phyloP scores from a whole-genome alignment of 345 rosid genomes.

The Acer yangbiense region DNA sequence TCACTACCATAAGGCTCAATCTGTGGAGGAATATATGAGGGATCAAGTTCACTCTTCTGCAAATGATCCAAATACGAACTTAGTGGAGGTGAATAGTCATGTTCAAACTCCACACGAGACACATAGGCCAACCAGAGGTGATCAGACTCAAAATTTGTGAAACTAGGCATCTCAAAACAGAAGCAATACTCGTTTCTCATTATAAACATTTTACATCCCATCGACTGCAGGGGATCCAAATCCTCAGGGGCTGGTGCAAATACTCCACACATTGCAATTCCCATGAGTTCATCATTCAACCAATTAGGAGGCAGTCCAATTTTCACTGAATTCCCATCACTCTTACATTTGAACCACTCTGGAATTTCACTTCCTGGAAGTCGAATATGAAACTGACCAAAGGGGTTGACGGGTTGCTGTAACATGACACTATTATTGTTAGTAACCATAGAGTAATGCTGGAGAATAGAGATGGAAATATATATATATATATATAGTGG shows the following conservation, averaged over 20 bases:
- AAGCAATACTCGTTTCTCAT: background rate
- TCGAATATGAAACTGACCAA: background rate
- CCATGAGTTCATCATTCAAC: too few species aligned
- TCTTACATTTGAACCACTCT: conserved; percentile 17
- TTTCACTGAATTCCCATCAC: background rate
- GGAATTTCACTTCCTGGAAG: conserved; percentile 19
- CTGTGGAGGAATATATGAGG: too few species aligned
- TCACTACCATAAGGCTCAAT: too few species aligned
- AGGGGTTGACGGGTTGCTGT: background rate
- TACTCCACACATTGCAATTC: too few species aligned
- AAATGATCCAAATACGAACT: too few species aligned
- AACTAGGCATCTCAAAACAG: background rate
- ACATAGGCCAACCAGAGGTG: conserved; percentile 3
- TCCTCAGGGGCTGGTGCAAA: background rate
- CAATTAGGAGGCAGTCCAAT: too few species aligned
- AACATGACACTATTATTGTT: background rate
- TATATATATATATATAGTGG: too few species aligned
- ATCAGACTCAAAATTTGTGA: background rate
- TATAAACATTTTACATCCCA: too few species aligned
- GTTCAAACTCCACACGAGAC: background rate
- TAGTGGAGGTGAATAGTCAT: too few species aligned
- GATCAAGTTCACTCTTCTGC: too few species aligned
- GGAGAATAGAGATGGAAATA: too few species aligned
- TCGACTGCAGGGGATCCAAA: background rate
- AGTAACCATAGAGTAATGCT: background rate